Percentiles rank a stretch among this genome's conserved stretches.
These are phyloP conservation scores for Phytopythium kandeliae DNA, from an alignment of 352 stramenopile genomes.

Conservation along the genomic window DNA sequence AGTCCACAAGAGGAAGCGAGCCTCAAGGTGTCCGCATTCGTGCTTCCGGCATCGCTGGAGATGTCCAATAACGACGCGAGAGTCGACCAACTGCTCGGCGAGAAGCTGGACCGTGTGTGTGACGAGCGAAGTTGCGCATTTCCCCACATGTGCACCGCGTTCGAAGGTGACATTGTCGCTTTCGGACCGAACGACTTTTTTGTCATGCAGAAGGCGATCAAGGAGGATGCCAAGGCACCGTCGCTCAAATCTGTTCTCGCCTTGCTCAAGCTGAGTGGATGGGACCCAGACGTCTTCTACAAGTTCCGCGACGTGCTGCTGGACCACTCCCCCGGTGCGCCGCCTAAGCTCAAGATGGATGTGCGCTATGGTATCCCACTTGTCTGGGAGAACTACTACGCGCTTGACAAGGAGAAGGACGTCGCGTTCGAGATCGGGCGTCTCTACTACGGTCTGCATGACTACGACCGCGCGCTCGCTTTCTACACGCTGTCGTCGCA, in stretches of 20 bases:
- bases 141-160: constrained; percentile 66
- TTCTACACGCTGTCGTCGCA: constrained; percentile 86
- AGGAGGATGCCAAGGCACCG: constrained; percentile 76
- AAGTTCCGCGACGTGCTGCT: constrained; percentile 92
- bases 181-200: constrained; percentile 96
- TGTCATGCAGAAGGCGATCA: constrained; percentile 88
- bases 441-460: constrained; percentile 91
- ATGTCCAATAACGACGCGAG: background rate
- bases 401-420: constrained; percentile 92
- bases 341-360: constrained; percentile 70
- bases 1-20: constrained; percentile 91
- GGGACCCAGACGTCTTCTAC: constrained; percentile 95
- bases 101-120: constrained; percentile 57
- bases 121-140: constrained; percentile 52
- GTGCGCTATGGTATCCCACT: constrained; percentile 79
- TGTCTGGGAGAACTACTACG: constrained; percentile 92
- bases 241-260: constrained; percentile 86
- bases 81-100: constrained; percentile 26
- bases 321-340: constrained; percentile 67
- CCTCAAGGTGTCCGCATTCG: constrained; percentile 88
- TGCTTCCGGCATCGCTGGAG: constrained; percentile 38
- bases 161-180: constrained; percentile 79
- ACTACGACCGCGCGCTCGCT: constrained; percentile 87
- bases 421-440: constrained; percentile 88
- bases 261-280: constrained; percentile 89